phyloP scores from a whole-genome alignment of 2,329 filamentous ascomycete genomes.

The Fusarium globosum region DNA sequence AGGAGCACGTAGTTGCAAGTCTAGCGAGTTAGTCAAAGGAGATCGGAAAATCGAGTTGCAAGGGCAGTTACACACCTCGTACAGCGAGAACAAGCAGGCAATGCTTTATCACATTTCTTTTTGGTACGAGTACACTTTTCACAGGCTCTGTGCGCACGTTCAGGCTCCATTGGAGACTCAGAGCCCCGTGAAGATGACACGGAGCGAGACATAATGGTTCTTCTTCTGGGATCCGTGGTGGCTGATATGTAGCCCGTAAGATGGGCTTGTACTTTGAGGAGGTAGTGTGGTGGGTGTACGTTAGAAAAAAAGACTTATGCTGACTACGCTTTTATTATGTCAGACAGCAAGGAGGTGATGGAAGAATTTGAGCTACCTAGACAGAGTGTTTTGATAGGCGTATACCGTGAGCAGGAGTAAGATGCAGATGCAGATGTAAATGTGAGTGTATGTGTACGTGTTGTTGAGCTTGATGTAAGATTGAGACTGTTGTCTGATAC shows the following conservation, averaged over 20 bases:
- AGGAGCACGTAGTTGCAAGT: slow-evolving; percentile 49
- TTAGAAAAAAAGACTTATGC: slow-evolving; percentile 6
- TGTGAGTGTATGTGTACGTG: background rate
- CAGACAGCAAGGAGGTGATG: slow-evolving; percentile 14
- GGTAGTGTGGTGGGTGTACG: slow-evolving; percentile 15
- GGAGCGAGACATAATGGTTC: slow-evolving; percentile 41
- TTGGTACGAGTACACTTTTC: slow-evolving; percentile 54
- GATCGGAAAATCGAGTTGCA: background rate
- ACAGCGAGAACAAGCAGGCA: slow-evolving; percentile 51
- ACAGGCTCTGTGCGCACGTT: slow-evolving; percentile 51
- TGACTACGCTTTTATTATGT: slow-evolving; percentile 28
- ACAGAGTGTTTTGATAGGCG: background rate
- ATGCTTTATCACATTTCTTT: slow-evolving; percentile 54
- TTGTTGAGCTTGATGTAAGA: background rate
- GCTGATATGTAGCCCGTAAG: slow-evolving; percentile 25
- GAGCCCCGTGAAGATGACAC: slow-evolving; percentile 45
- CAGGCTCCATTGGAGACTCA: slow-evolving; percentile 47
- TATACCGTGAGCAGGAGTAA: background rate
- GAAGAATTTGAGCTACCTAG: slow-evolving; percentile 16
- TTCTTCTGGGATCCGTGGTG: slow-evolving; percentile 37
- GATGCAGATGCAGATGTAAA: background rate
- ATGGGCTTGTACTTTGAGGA: slow-evolving; percentile 8
- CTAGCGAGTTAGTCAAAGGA: slow-evolving; percentile 17
- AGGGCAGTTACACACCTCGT: slow-evolving; percentile 44
- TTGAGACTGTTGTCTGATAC: slow-evolving; percentile 1